Conservation (phyloP, 352 stramenopile genomes). For the Phytophthora agathidicida region DNA sequence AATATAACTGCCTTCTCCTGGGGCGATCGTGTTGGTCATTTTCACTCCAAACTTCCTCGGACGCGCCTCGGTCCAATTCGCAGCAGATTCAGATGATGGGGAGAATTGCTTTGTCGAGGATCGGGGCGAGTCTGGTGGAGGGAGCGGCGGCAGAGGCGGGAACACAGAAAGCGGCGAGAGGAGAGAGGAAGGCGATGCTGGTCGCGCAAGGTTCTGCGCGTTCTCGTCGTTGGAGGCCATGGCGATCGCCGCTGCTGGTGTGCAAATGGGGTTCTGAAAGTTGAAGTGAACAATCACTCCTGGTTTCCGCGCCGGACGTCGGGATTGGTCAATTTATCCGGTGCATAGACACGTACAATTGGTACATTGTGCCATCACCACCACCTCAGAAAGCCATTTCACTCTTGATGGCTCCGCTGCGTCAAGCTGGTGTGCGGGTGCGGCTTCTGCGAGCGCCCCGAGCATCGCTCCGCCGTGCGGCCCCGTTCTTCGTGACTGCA, state of each 20-base stretch:
- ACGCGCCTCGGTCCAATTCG: not conserved
- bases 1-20: not conserved
- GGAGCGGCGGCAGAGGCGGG: constrained; percentile 26
- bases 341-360: not conserved
- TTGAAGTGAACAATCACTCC: constrained; percentile 36
- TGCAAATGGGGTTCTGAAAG: too few species aligned
- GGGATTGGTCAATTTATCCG: too few species aligned
- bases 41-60: constrained; percentile 15
- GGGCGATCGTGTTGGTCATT: constrained; percentile 9
- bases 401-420: constrained; percentile 17
- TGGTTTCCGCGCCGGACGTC: too few species aligned
- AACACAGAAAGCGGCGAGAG: not conserved
- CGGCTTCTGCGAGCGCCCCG: constrained; percentile 16
- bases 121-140: constrained; percentile 21
- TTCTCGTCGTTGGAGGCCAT: constrained; percentile 27
- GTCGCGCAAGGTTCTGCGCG: not conserved
- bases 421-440: constrained; percentile 9
- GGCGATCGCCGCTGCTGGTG: constrained; percentile 1
- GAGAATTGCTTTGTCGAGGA: constrained; percentile 1
- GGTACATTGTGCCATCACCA: constrained; percentile 20
- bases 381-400: not conserved
- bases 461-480: not conserved
- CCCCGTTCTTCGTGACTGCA: constrained; percentile 1
- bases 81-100: not conserved
- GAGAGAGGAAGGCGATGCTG: not conserved